These are phyloP conservation scores for Hypoxylon sp. DNA, from an alignment of 2,329 filamentous ascomycete genomes.

Conservation along the genomic window DNA sequence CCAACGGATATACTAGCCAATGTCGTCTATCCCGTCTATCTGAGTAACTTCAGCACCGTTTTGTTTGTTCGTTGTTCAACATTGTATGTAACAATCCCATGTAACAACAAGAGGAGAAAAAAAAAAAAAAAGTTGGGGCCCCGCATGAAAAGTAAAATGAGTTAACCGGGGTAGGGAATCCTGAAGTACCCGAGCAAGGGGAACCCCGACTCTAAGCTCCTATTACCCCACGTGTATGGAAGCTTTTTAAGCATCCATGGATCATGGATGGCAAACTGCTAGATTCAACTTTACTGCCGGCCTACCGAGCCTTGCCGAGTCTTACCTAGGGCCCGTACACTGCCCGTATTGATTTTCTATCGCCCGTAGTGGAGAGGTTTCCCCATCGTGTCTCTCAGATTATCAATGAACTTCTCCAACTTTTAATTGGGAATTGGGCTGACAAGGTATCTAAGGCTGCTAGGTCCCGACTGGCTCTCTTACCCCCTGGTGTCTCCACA, in stretches of 20 bases:
- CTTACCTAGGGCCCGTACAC: slow-evolving; percentile 1
- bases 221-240: slow-evolving; percentile 15
- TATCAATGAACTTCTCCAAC: slow-evolving; percentile 18
- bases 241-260: too few species aligned
- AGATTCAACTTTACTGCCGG: slow-evolving; percentile 2
- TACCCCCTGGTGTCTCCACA: slow-evolving; percentile 25
- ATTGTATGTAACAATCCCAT: slow-evolving; percentile 18
- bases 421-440: slow-evolving; percentile 9
- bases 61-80: not conserved
- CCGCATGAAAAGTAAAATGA: slow-evolving; percentile 5
- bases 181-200: not conserved
- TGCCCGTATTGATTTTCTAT: not conserved
- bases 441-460: not conserved
- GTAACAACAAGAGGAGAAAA: slow-evolving; percentile 13
- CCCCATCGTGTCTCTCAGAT: not conserved
- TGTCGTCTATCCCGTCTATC: slow-evolving; percentile 4
- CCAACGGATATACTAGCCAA: slow-evolving; percentile 4
- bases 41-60: not conserved
- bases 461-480: slow-evolving; percentile 7
- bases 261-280: too few species aligned
- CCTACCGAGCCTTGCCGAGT: slow-evolving; percentile 18
- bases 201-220: slow-evolving; percentile 9
- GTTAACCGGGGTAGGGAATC: not conserved
- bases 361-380: not conserved
- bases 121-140: slow-evolving; percentile 9